phyloP scores from a whole-genome alignment of 2,329 filamentous ascomycete genomes.

The Neonectria sp. region DNA sequence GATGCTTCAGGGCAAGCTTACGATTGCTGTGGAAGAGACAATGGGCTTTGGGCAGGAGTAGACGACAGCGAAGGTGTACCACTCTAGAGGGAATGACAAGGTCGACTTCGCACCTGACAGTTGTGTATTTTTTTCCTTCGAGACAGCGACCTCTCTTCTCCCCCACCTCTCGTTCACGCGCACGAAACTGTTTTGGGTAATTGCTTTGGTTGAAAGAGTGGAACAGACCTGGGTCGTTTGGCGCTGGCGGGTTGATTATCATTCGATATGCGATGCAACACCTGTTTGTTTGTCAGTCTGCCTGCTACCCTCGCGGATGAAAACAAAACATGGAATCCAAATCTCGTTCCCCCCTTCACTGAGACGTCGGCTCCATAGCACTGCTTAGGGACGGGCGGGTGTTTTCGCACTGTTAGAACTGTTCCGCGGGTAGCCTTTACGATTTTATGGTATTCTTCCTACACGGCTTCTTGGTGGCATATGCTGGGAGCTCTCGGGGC shows the following conservation, averaged over 20 bases:
- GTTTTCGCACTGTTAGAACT: conserved; percentile 17
- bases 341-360: conserved; percentile 15
- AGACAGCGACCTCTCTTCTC: conserved; percentile 36
- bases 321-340: conserved; percentile 31
- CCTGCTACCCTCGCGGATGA: conserved; percentile 29
- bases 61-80: conserved; percentile 36
- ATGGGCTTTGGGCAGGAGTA: conserved; percentile 99
- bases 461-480: conserved; percentile 17
- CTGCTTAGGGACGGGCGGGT: conserved; percentile 11
- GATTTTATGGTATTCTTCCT: conserved; percentile 28
- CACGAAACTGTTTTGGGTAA: conserved; percentile 50
- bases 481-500: conserved; percentile 24
- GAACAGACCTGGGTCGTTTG: conserved; percentile 49
- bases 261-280: conserved; percentile 45
- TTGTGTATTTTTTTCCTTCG: conserved; percentile 38
- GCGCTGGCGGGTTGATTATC: conserved; percentile 50
- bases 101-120: conserved; percentile 26
- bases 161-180: conserved; percentile 37
- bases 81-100: conserved; percentile 36
- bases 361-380: conserved; percentile 7
- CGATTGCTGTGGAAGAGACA: conserved; percentile 98
- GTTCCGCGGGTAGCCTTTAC: conserved; percentile 25
- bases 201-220: conserved; percentile 50
- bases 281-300: conserved; percentile 34
- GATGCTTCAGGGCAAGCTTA: conserved; percentile 88